Evolutionary conservation across 2,329 filamentous ascomycete species (phyloP).

Genomic region (Trichoderma citrinoviride): DNA sequence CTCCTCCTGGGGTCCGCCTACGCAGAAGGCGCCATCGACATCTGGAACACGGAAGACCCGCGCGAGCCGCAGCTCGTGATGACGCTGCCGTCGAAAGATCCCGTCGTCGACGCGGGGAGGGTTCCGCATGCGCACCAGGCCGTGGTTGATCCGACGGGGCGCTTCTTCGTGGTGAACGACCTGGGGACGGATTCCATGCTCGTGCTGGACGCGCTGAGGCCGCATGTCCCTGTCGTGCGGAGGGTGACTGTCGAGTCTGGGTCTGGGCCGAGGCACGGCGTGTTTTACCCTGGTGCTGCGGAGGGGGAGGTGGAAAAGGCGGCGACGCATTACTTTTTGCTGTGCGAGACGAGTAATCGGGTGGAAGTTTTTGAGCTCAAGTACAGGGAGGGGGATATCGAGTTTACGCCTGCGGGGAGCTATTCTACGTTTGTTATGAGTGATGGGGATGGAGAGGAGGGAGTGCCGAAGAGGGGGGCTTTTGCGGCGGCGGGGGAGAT

Average conservation of each 20-base stretch:
- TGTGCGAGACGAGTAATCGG: constrained; percentile 46
- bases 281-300: constrained; percentile 39
- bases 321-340: constrained; percentile 47
- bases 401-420: constrained; percentile 37
- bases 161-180: constrained; percentile 49
- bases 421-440: constrained; percentile 44
- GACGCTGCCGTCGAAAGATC: constrained; percentile 35
- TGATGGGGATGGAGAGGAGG: constrained; percentile 7
- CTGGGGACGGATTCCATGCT: constrained; percentile 48
- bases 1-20: constrained; percentile 47
- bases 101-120: constrained; percentile 28
- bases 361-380: constrained; percentile 43
- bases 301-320: not conserved
- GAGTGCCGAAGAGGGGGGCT: constrained; percentile 18
- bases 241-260: constrained; percentile 37
- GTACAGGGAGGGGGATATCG: constrained; percentile 37
- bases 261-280: constrained; percentile 52
- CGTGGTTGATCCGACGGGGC: constrained; percentile 47
- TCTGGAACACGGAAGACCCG: constrained; percentile 44
- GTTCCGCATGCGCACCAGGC: constrained; percentile 47
- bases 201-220: constrained; percentile 40
- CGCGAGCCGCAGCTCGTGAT: constrained; percentile 39
- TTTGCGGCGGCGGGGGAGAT: constrained; percentile 48
- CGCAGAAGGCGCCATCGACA: constrained; percentile 42
- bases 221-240: constrained; percentile 39